Base-by-base conservation (phyloP, 495 filamentous ascomycete species). In the Amorphotheca resinae region DNA sequence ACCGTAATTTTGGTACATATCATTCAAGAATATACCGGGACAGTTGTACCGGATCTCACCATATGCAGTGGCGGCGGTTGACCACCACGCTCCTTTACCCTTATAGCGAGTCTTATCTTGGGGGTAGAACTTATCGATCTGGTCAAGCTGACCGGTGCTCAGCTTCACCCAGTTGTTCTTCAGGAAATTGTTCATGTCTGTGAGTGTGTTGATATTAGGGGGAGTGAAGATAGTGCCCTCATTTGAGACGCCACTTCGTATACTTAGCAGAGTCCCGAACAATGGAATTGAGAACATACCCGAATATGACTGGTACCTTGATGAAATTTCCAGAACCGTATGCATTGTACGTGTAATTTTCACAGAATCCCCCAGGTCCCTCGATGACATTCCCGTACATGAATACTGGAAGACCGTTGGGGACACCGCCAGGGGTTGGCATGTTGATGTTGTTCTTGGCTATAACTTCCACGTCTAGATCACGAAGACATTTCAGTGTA, bases 11-110 rank as follows among this genome's bases (percentile, higher is more conserved):
- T 53, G 55, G 47, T 70, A 65, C 0, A 64, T 55, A 3, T 63
- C 55, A 12, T 66, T 73, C 58, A 79, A 59, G 54, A 65, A 74
- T 16, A 82, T 63, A 1, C 70, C 70, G 0, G 80, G 80, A 42
- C 82, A 87, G 52, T 66, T 79, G 60, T 86, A 86, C n/a, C 80
- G 72, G 44, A 84, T 67, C 49, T 86, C 77, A 17, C 80, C 80
- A 52, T 84, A 87, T 2, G 73, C 73, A 30, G 71, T 65, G 43
- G 69, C 67, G 11, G 69, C 63, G n/a, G 77, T 71, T 0, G 67
- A 64, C 73, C 76, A 82, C 60, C 73, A 79, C 15, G 61, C 55
- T 1, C 67, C 67, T 1, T 59, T 45, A 22, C 59, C 53, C 0
- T 73, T 53, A 66, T 77, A 45, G 26, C 43, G 3, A 5, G 9